Base-by-base conservation (phyloP, 257 asterid genomes). In the Primulina tabacum region DNA sequence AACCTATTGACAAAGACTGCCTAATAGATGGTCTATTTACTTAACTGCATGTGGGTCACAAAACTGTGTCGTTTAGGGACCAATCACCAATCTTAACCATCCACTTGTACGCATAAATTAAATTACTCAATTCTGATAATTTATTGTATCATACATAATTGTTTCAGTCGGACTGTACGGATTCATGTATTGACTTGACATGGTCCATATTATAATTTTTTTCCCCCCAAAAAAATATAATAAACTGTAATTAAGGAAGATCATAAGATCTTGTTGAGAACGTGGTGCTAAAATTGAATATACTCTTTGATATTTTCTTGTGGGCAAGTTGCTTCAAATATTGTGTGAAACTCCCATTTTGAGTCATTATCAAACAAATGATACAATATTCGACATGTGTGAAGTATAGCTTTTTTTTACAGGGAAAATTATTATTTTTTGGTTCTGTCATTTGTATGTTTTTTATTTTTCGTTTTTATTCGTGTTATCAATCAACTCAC, bases 1-100 rank as follows among this genome's bases (percentile, higher is more conserved):
- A 72, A 72, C 74, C 71, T 53, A 66, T 40, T 62, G 79, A 78
- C 40, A 5, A 32, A 65, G 77, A 78, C 77, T 55, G 6, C 60
- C 56, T 74, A 66, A 71, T 75, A 67, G 75, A 79, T 79, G 64
- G 83, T 9, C 50, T 38, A 38, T 38, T 38, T 38, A 38, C 43
- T 9, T 38, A 38, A 38, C 50, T 38, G 50, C 50, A 38, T 38
- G 50, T 38, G 50, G 50, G 14, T 38, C 50, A 38, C 14, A 38
- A 38, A 38, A 38, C 50, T 38, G 50, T 38, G 16, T 10, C 50
- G 3, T 38, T 38, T 34, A 6, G 6, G 38, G 38, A 34, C 9
- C 38, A 2, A 33, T 33, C 35, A 6, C 7, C 35, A 34, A 34
- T 34, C 8, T 34, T 34, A 34, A 34, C 34, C 2, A 28, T 28